Evolutionary conservation across 2,329 filamentous ascomycete species (phyloP), one percentile per base, ranked within the genome.

Genomic region (Cladophialophora immunda): DNA sequence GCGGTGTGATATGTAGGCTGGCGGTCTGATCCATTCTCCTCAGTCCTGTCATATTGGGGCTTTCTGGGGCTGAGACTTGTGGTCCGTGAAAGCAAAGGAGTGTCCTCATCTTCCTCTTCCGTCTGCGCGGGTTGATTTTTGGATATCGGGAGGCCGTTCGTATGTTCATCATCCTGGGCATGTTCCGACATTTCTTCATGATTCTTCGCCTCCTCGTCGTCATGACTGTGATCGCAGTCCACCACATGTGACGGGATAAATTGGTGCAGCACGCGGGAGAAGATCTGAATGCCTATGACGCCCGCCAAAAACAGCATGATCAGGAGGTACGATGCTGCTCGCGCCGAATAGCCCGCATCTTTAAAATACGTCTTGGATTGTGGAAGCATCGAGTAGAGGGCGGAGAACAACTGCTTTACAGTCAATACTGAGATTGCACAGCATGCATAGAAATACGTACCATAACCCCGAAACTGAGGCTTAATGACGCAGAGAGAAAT

Each of bases 381-480:
- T 9, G 94, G 94, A 7, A 98, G 85, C 92, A 98, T 97, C 78
- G 90, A 95, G 78, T 94, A 97, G 32, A 98, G 81, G 1, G 94
- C 90, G 38, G 94, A 97, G 79, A 97, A 97, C 47, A 97, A 86
- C 93, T 97, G 73, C 4, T 58, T 6, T 45, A 50, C 11, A 11
- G 45, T 71, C 45, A 70, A 59, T 57, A 59, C 50, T 27, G 52
- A 17, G 38, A 34, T 38, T n/a, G 15, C n/a, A 54, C 17, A 13
- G 52, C 36, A 45, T 9, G 27, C 4, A 38, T n/a, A n/a, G 54
- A 17, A 32, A 65, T 45, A n/a, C 45, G 7, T 32, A 97, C 94
- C 93, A 99, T 97, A 54, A 98, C 94, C 52, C 95, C 94, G 72
- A 97, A 97, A 77, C 93, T 97, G 70, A 99, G 81, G 79, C 94